Base-by-base conservation (phyloP, 768 basidiomycete species). In the Daedaleopsis nitida region DNA sequence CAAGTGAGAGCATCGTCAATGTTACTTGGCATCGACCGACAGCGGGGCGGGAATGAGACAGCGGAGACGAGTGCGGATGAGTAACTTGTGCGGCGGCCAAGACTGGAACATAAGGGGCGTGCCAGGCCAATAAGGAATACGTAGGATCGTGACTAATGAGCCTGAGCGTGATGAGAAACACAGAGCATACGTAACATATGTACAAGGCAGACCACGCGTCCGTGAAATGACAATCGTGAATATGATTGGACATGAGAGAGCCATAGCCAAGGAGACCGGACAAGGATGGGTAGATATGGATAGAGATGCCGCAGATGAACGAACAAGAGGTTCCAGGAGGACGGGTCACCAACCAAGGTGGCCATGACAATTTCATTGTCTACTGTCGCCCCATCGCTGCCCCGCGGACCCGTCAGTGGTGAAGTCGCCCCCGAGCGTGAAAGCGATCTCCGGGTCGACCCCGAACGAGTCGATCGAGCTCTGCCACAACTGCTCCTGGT, bases 361-460 rank as follows among this genome's bases (percentile, higher is more conserved):
- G 23, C 11, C 58, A 59, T 16, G 34, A 55, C 52, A 16, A 44
- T 32, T 38, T 56, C 55, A 55, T 50, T 51, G 52, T 39, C 64
- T 55, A 37, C 42, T 27, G 48, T 37, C 21, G 59, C 63, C 57
- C 48, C 64, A 58, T 57, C 61, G 64, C 45, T 49, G 47, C 47
- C 39, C 39, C 39, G 47, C 19, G 9, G 47, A 49, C 23, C 56
- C 67, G 44, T 71, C 67, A 16, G 52, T 32, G 16, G 57, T 60
- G 12, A 66, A 51, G 54, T 75, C 60, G 14, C 80, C 80, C 24
- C 75, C 75, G 39, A 82, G 73, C 34, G 83, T 82, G 73, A 93
- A 93, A 23, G 91, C 85, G 39, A 90, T 77, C 70, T 92, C 91
- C 58, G 89, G 89, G 71, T 92, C 89, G 65, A 83, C 81, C 58